Base-by-base conservation (phyloP, 129 eudicot genomes). In the Artemisia annua region DNA sequence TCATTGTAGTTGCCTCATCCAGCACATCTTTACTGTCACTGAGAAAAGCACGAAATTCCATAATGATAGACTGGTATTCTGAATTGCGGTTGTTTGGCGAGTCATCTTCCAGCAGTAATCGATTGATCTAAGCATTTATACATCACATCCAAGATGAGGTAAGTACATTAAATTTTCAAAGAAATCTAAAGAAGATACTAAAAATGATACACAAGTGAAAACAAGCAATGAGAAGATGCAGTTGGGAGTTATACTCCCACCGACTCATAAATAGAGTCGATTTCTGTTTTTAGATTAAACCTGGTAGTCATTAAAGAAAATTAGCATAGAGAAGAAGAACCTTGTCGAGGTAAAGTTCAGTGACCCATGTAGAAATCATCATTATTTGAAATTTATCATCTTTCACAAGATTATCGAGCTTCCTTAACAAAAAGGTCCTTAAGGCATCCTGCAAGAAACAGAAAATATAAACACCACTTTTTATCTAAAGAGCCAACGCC, bases 1-100 rank as follows among this genome's bases (percentile, higher is more conserved):
- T 94, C 93, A 94, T 80, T 51, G 98, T 90, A 66, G 98, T 94
- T 60, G 95, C 93, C 83, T 94, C 98, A 83, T 94, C 98, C 81
- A 94, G 71, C 50, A 94, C 97, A 73, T 94, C 98, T 85, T 94
- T 94, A 75, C 89, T 79, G 80, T 94, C 98, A 78, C 97, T 84
- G 19, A 94, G 86, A 78, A 94, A 94, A 79, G 98, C 98, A 64
- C 96, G 91, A 49, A 94, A 94, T 72, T 94, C 97, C 50, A 71
- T 81, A 69, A 83, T 77, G 72, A 88, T 80, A 22, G 90, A 88
- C 26, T 88, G 93, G 78, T 87, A 88, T 75, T 86, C 97, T 22
- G 91, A 75, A 78, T 73, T 84, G 59, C 72, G 81, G 71, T 68
- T 85, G 50, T 78, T 83, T 53, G 87, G 70, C 2, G 86, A 71